Conservation (phyloP, 192 early-diverging fungal genomes). For the Backusella sp. region DNA sequence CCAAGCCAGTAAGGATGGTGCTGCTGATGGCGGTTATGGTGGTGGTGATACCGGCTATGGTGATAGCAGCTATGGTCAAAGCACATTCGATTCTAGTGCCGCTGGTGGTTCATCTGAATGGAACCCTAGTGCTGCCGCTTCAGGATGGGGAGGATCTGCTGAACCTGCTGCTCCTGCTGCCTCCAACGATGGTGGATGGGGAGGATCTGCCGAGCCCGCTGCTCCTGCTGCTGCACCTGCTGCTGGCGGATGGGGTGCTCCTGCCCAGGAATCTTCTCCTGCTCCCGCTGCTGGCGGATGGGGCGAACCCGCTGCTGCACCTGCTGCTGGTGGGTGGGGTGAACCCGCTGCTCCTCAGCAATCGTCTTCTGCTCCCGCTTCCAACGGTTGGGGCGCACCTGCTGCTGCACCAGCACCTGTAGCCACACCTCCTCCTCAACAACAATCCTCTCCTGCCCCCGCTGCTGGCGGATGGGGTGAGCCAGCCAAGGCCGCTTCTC, state of each 20-base stretch:
- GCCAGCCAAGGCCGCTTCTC: not conserved
- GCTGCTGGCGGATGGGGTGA: slow-evolving; percentile 14
- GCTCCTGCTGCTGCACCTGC: not conserved
- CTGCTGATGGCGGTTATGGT: slow-evolving; percentile 10
- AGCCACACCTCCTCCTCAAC: not conserved
- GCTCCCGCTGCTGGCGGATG: slow-evolving; percentile 1
- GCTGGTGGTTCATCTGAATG: slow-evolving; percentile 10
- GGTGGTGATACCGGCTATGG: not conserved
- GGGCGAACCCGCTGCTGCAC: not conserved
- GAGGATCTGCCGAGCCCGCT: slow-evolving; percentile 6
- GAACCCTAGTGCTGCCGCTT: slow-evolving; percentile 11
- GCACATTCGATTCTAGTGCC: slow-evolving; percentile 1
- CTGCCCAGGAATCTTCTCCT: not conserved
- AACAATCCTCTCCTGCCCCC: not conserved
- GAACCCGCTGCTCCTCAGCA: not conserved
- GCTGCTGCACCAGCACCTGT: not conserved
- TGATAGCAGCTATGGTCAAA: slow-evolving; percentile 20
- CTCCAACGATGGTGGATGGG: slow-evolving; percentile 15
- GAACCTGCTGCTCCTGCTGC: slow-evolving; percentile 3
- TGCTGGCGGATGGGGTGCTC: slow-evolving; percentile 20
- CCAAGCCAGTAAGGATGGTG: slow-evolving; percentile 13
- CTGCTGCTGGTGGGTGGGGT: not conserved
- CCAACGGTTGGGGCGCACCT: not conserved
- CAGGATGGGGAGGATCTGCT: slow-evolving; percentile 26
- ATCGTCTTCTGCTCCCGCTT: not conserved